Conservation (phyloP, 352 stramenopile genomes). For the Phytophthora agathidicida region DNA sequence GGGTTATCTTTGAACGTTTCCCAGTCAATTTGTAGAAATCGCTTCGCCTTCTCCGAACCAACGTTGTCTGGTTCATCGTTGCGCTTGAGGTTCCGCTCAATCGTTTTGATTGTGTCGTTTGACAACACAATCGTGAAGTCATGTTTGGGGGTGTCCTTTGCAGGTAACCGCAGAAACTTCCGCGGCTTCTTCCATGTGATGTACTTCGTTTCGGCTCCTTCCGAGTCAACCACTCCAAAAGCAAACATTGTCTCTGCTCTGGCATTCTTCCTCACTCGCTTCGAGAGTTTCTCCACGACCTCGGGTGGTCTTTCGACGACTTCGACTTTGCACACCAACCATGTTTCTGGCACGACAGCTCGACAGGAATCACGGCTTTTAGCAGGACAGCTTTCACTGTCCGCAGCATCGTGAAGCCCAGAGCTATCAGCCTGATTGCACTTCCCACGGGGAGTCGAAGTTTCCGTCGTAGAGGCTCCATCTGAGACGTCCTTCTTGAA, state of each 20-base stretch:
- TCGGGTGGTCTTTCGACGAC: conserved; percentile 3
- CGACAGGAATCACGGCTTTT: conserved; percentile 18
- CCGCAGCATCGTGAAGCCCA: conserved; percentile 6
- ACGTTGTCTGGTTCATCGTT: conserved; percentile 7
- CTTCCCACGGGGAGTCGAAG: conserved; percentile 6
- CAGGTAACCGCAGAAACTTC: conserved; percentile 19
- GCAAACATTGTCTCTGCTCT: conserved; percentile 13
- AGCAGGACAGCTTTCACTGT: background rate
- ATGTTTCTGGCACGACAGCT: conserved; percentile 11
- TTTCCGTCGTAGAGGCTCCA: conserved; percentile 1
- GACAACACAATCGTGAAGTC: conserved; percentile 23
- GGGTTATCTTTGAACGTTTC: conserved; percentile 1
- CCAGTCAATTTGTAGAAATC: conserved; percentile 15
- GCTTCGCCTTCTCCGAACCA: conserved; percentile 8
- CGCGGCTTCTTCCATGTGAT: conserved; percentile 21
- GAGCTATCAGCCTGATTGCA: conserved; percentile 3
- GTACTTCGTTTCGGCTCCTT: conserved; percentile 22
- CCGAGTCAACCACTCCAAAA: conserved; percentile 10
- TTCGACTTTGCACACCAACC: conserved; percentile 1
- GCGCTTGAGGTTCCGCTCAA: background rate
- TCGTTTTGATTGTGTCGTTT: conserved; percentile 13
- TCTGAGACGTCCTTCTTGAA: conserved; percentile 1
- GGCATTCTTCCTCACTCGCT: conserved; percentile 11
- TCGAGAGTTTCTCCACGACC: conserved; percentile 3
- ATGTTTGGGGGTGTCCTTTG: conserved; percentile 1